These are phyloP conservation scores for Dimocarpus longan DNA, from an alignment of 345 rosid species.

Conservation along the genomic window DNA sequence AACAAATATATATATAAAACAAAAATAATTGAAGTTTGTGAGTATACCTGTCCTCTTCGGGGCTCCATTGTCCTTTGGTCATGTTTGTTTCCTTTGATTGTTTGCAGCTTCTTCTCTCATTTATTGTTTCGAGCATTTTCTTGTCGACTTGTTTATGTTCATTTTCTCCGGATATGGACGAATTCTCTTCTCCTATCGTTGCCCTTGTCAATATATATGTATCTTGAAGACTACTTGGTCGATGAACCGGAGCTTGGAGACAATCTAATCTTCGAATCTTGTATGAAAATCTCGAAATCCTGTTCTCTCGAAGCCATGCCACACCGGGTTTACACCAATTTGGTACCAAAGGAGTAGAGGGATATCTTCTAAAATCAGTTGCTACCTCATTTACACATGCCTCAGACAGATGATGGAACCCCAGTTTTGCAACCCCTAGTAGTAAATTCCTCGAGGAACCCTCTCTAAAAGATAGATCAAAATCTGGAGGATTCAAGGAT, in stretches of 20 bases:
- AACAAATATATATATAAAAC: neutral
- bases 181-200: constrained; percentile 25
- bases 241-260: constrained; percentile 7
- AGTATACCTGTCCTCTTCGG: constrained; percentile 57
- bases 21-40: neutral
- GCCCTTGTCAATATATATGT: neutral
- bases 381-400: constrained; percentile 4
- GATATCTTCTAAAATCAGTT: neutral
- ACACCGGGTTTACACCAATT: constrained; percentile 10
- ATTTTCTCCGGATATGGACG: constrained; percentile 25
- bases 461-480: constrained; percentile 19
- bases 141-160: constrained; percentile 20
- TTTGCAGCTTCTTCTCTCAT: constrained; percentile 23
- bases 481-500: constrained; percentile 14
- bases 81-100: constrained; percentile 29
- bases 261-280: neutral
- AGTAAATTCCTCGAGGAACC: constrained; percentile 25
- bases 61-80: constrained; percentile 78
- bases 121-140: constrained; percentile 28
- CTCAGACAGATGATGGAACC: constrained; percentile 23
- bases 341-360: neutral
- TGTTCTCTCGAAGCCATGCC: constrained; percentile 23
- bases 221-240: constrained; percentile 12
- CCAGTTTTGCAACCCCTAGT: constrained; percentile 14
- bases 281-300: constrained; percentile 21